phyloP scores from a whole-genome alignment of 2,329 filamentous ascomycete genomes.

The Paracoccidioides lutzii region DNA sequence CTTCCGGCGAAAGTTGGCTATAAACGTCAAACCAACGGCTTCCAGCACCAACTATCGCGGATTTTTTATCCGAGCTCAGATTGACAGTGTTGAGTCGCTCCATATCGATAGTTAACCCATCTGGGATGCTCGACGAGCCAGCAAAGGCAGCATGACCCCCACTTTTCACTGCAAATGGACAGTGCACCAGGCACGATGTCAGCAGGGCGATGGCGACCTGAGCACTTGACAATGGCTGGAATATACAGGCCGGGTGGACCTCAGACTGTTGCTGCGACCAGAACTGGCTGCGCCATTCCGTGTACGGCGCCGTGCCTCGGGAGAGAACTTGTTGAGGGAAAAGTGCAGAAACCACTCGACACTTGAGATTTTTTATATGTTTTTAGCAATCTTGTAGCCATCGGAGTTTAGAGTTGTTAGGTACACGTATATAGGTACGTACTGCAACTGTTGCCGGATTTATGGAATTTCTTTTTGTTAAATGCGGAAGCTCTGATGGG shows the following conservation, averaged over 20 bases:
- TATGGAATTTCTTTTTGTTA: not conserved
- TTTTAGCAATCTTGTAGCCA: not conserved
- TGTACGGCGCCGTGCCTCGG: constrained; percentile 6
- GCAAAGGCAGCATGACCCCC: constrained; percentile 47
- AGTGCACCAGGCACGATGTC: constrained; percentile 19
- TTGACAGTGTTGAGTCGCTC: constrained; percentile 18
- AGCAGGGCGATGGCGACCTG: constrained; percentile 23
- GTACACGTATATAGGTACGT: not conserved
- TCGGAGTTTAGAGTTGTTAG: not conserved
- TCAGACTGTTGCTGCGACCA: constrained; percentile 28
- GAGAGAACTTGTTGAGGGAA: constrained; percentile 9
- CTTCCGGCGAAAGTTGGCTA: constrained; percentile 18
- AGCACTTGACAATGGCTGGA: constrained; percentile 18
- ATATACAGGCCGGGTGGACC: constrained; percentile 23
- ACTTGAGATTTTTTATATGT: not conserved
- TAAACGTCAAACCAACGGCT: constrained; percentile 26
- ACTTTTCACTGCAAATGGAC: constrained; percentile 42
- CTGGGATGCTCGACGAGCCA: constrained; percentile 39
- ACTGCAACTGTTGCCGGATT: not conserved
- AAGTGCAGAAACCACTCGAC: constrained; percentile 6
- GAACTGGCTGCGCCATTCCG: constrained; percentile 13
- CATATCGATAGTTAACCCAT: constrained; percentile 25
- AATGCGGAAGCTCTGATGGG: not conserved
- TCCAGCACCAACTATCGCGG: constrained; percentile 22
- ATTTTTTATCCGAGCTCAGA: constrained; percentile 18